A percentile compares a stretch with the other conserved stretches of the same genome.
These are phyloP conservation scores for Suillus alpinus DNA, from an alignment of 768 basidiomycete genomes.

Conservation along the genomic window DNA sequence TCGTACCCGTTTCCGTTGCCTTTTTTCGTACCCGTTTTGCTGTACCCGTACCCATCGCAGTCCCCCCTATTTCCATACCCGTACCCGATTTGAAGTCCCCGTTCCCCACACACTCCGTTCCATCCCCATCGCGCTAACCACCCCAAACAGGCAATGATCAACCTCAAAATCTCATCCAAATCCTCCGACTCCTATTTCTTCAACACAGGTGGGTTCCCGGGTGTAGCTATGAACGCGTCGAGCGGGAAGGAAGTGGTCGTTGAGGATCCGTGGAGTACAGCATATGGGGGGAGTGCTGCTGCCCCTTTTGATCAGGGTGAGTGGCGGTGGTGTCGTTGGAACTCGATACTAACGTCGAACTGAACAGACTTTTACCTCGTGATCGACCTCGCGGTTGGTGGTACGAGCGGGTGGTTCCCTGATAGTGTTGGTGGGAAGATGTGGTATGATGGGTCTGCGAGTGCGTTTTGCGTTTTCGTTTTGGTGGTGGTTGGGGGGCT, in stretches of 20 bases:
- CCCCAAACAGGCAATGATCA: constrained; percentile 42
- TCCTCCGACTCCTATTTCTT: constrained; percentile 48
- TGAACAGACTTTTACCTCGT: constrained; percentile 75
- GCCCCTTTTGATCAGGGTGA: constrained; percentile 50
- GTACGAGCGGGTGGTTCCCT: constrained; percentile 59
- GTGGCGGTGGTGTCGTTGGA: constrained; percentile 11
- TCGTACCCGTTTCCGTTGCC: neutral
- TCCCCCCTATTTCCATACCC: neutral
- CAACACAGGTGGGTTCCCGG: constrained; percentile 49
- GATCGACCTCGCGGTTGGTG: constrained; percentile 77
- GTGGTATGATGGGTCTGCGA: constrained; percentile 62
- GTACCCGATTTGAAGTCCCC: no score
- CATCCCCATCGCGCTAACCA: neutral
- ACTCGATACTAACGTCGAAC: constrained; percentile 9
- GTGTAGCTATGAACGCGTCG: constrained; percentile 42
- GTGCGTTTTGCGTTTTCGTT: constrained; percentile 31
- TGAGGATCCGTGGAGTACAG: constrained; percentile 48
- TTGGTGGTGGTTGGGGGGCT: constrained; percentile 16
- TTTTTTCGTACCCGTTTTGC: neutral
- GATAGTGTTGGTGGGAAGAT: constrained; percentile 49
- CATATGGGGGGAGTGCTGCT: constrained; percentile 38
- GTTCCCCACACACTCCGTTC: no score
- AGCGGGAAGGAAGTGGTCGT: constrained; percentile 38
- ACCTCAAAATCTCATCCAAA: constrained; percentile 40
- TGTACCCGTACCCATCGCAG: neutral